These are phyloP conservation scores for Claviceps sp. DNA, from an alignment of 2,329 filamentous ascomycete genomes.

Conservation along the genomic window DNA sequence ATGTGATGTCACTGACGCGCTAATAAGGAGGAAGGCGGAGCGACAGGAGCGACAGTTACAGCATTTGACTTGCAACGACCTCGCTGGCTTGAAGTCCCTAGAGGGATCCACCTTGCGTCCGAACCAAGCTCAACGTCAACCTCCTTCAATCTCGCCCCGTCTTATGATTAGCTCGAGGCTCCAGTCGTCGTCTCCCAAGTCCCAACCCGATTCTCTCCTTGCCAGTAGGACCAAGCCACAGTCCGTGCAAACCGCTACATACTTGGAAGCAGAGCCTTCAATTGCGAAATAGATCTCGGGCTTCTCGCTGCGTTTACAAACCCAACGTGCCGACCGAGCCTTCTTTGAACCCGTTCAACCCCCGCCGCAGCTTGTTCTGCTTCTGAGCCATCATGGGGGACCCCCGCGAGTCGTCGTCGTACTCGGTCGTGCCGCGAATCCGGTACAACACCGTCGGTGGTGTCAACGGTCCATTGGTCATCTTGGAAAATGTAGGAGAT, in stretches of 20 bases:
- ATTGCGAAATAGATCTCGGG: background rate
- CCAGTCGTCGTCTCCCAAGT: background rate
- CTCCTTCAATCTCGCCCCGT: constrained; percentile 24
- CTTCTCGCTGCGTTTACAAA: background rate
- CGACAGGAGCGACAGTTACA: background rate
- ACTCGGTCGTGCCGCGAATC: constrained; percentile 49
- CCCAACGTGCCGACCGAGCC: background rate
- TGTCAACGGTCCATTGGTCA: constrained; percentile 94
- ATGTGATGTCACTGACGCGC: constrained; percentile 24
- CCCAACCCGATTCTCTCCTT: constrained; percentile 7
- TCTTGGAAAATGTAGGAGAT: constrained; percentile 75
- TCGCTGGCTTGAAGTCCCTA: constrained; percentile 9
- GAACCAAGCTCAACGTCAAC: constrained; percentile 23
- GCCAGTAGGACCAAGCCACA: background rate
- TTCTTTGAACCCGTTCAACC: background rate
- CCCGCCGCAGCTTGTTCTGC: constrained; percentile 5
- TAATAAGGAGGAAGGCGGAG: too few species aligned
- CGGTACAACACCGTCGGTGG: constrained; percentile 97
- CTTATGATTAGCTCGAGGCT: constrained; percentile 6
- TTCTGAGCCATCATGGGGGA: constrained; percentile 34
- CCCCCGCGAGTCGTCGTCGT: constrained; percentile 45
- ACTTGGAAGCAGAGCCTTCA: background rate
- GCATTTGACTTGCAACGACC: constrained; percentile 1
- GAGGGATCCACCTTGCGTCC: constrained; percentile 21
- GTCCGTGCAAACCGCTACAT: background rate